Conservation (phyloP, 768 basidiomycete species). For the Auriculariales sp. region DNA sequence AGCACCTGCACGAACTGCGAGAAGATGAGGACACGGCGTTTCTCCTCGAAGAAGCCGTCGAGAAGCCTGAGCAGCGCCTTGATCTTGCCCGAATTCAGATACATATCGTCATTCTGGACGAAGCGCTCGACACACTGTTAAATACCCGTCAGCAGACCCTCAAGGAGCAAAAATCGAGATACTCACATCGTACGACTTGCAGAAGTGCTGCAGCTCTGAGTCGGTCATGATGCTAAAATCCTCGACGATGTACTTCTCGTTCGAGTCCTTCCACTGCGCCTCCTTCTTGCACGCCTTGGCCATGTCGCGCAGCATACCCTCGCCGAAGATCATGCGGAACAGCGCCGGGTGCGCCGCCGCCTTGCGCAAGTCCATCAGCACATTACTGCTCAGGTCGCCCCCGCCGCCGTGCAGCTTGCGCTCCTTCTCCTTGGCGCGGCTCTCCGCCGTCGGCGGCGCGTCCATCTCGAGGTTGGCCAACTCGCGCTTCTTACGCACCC, state of each 20-base stretch:
- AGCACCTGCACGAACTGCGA: slow-evolving; percentile 95
- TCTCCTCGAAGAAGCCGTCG: slow-evolving; percentile 45
- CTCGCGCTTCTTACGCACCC: slow-evolving; percentile 12
- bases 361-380: slow-evolving; percentile 94
- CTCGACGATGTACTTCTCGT: slow-evolving; percentile 57
- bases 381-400: slow-evolving; percentile 71
- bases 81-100: slow-evolving; percentile 82
- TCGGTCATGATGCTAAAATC: slow-evolving; percentile 99
- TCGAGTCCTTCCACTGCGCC: slow-evolving; percentile 65
- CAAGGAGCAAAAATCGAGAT: slow-evolving; percentile 1
- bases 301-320: slow-evolving; percentile 56
- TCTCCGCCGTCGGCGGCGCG: slow-evolving; percentile 19
- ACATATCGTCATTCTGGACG: slow-evolving; percentile 58
- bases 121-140: slow-evolving; percentile 34
- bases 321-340: slow-evolving; percentile 74
- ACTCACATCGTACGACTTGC: slow-evolving; percentile 69
- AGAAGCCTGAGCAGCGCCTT: slow-evolving; percentile 58
- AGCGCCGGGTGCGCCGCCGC: slow-evolving; percentile 95
- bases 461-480: background rate
- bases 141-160: slow-evolving; percentile 39
- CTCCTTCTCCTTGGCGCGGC: slow-evolving; percentile 32
- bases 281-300: slow-evolving; percentile 80
- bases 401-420: slow-evolving; percentile 41
- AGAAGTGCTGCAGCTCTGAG: slow-evolving; percentile 82
- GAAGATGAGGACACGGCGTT: slow-evolving; percentile 81